phyloP scores from a whole-genome alignment of 2,329 filamentous ascomycete genomes.

The Juglanconis oblonga region DNA sequence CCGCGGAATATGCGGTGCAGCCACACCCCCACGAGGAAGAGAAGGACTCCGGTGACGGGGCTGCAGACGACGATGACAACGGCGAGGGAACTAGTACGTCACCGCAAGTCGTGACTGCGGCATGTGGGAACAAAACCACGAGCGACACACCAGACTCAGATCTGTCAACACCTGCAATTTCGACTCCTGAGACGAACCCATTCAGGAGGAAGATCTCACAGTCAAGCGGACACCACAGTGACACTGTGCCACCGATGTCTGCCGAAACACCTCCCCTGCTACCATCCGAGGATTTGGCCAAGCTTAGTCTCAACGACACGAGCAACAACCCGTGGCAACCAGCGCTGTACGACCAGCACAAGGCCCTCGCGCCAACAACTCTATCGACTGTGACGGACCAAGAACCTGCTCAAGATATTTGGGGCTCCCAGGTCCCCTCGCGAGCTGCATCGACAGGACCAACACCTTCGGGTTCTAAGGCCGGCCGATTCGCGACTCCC shows the following conservation, averaged over 20 bases:
- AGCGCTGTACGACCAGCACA: conserved; percentile 28
- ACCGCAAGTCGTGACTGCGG: neutral
- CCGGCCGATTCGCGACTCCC: conserved; percentile 34
- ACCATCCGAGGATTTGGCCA: conserved; percentile 37
- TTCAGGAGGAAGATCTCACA: conserved; percentile 47
- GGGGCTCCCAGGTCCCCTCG: conserved; percentile 31
- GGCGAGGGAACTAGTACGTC: neutral
- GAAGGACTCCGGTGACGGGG: neutral
- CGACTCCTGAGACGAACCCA: conserved; percentile 44
- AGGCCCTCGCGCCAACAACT: conserved; percentile 25
- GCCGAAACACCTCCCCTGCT: conserved; percentile 22
- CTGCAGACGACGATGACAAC: neutral
- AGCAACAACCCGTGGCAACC: conserved; percentile 46
- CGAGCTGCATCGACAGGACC: conserved; percentile 29
- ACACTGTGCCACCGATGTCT: conserved; percentile 6
- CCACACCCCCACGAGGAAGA: neutral
- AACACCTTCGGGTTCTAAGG: conserved; percentile 29
- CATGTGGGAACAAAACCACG: neutral
- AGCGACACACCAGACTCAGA: neutral
- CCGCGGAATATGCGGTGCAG: neutral
- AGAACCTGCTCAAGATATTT: conserved; percentile 32
- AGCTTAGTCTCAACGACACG: conserved; percentile 40
- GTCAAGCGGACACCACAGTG: conserved; percentile 11
- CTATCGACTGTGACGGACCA: conserved; percentile 27
- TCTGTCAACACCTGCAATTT: neutral